Base-by-base conservation (phyloP, 2,329 filamentous ascomycete genomes). In the Sporothrix globosa region DNA sequence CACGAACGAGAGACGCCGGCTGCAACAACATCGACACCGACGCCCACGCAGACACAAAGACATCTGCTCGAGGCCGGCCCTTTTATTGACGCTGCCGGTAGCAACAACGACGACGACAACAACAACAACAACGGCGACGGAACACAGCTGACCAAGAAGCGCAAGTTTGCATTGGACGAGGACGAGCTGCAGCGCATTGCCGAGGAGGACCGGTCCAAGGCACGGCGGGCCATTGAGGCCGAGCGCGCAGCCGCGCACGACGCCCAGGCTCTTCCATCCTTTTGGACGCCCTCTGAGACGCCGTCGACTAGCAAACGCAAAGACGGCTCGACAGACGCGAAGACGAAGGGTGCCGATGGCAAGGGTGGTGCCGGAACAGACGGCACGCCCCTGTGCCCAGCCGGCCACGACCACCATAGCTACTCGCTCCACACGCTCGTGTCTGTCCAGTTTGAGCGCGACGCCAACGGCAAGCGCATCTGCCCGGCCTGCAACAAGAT, bases 211-310 rank as follows among this genome's bases (percentile, higher is more conserved):
- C 86, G 88, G 72, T 83, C 86, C 46, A 91, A 90, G 77, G 88
- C 91, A 27, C 88, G 90, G 75, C 88, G 85, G 72, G 88, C 88
- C 24, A 85, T 96, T 70, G 88, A 92, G 68, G 86, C 88, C 54
- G 92, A 96, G 78, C 92, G 90, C 82, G 89, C 75, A 21, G 80
- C 88, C 77, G 86, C 88, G 2, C 83, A 86, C 10, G 92, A 91
- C 79, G 86, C 88, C 0, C 85, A 86, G 19, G 71, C 72, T 0
- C 82, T 97, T 0, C 92, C 93, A 0, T 96, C 93, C 0, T 98
- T 98, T 81, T 98, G 95, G 96, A 91, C 95, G 0, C 95, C 93
- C 0, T 92, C 91, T 0, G 86, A 95, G 70, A 96, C 92, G 0
- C 93, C 93, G 0, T 86, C 61, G 81, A 83, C 27, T 65, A 30